These are phyloP conservation scores for Nicotiana paniculata DNA, from an alignment of 257 asterid species.

Conservation along the genomic window DNA sequence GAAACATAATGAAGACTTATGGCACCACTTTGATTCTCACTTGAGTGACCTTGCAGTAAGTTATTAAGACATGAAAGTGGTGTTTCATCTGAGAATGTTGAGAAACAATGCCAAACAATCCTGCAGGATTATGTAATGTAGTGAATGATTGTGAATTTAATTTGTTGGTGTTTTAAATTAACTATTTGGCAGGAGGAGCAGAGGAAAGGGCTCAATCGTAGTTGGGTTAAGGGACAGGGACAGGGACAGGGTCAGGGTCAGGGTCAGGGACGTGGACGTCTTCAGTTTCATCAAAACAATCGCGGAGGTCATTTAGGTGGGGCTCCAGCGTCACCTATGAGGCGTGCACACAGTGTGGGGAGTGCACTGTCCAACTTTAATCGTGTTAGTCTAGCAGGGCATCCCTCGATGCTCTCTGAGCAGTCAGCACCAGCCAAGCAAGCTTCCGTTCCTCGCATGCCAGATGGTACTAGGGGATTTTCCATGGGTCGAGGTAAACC, in stretches of 20 bases:
- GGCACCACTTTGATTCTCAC: conserved; percentile 30
- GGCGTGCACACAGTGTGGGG: conserved; percentile 12
- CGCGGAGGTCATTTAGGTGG: conserved; percentile 23
- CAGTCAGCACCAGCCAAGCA: conserved; percentile 32
- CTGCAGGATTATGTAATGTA: not conserved
- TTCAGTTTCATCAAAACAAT: conserved; percentile 34
- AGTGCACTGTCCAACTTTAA: not conserved
- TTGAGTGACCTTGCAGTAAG: conserved; percentile 44
- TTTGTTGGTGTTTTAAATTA: not conserved
- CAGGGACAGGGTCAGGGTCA: conserved; percentile 59
- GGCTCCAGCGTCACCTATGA: conserved; percentile 12
- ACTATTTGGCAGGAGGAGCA: conserved; percentile 31
- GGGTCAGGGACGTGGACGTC: conserved; percentile 3
- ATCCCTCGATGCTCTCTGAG: conserved; percentile 19
- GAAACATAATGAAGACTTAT: conserved; percentile 19
- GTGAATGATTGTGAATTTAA: not conserved
- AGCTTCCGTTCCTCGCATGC: conserved; percentile 80
- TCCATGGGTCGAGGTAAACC: conserved; percentile 92
- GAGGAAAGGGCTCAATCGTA: conserved; percentile 40
- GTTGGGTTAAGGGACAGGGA: conserved; percentile 37
- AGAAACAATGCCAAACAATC: not conserved
- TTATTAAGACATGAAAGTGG: not conserved
- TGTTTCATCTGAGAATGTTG: not conserved
- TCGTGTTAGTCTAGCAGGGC: conserved; percentile 12
- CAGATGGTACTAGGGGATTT: conserved; percentile 93